Base-by-base conservation (phyloP, 352 stramenopile genomes). In the Globisporangium cylindrosporum region DNA sequence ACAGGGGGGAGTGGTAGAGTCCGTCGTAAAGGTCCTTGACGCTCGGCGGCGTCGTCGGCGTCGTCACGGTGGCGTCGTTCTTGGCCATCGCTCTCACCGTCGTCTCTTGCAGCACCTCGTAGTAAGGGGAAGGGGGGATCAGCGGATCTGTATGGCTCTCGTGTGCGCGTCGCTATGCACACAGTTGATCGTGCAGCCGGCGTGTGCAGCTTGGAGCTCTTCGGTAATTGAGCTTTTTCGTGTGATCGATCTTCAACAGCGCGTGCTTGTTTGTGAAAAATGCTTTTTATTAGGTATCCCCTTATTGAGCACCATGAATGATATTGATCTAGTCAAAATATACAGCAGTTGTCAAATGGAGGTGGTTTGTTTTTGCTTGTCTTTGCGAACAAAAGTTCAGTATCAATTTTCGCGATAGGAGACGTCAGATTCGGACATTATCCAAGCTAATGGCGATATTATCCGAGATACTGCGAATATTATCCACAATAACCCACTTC, bases 21-120 rank as follows among this genome's bases (percentile, higher is more conserved):
- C 85, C 80, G 70, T 93, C 81, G 73, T 93, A 93, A 74, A 93
- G 91, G 61, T 82, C 82, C 53, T 79, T 74, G 51, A 91, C 74
- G 69, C 72, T 89, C 27, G 79, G 69, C 41, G 43, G 49, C 48
- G 65, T n/a, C 32, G 32, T 36, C 14, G 43, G 49, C 48, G 65
- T n/a, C 32, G 32, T 36, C 14, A 8, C 4, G 14, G 15, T 24
- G 12, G 55, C 20, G 20, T 62, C 56, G 32, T 22, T 61, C 32
- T 32, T 43, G 55, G 55, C 24, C 55, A 60, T 60, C 12, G 12
- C 38, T 46, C 55, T 27, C 29, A 14, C 22, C 29, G 27, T 43
- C 55, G 25, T 57, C 51, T 43, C 15, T 10, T 58, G 24, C 10
- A 36, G 51, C 8, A n/a, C 20, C 22, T 9, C 8, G 10, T n/a